A percentile compares a stretch with the other conserved stretches of the same genome.
Conservation (phyloP, 106 monocot genomes). For the Allium cepa region DNA sequence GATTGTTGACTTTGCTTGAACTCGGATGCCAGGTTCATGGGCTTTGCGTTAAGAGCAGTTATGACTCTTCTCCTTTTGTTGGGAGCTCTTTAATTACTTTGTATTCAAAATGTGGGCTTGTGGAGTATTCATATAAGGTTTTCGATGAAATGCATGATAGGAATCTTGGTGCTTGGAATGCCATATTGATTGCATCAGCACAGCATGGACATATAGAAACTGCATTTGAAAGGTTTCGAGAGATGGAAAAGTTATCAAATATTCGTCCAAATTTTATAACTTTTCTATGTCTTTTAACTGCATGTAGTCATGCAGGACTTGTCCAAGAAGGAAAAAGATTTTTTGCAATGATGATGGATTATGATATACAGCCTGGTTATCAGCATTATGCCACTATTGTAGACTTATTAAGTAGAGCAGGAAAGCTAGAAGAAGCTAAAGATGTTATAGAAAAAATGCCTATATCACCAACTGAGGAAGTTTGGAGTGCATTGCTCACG, state of each 20-base stretch:
- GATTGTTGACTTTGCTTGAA: slow-evolving; percentile 37
- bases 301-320: slow-evolving; percentile 69
- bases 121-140: slow-evolving; percentile 40
- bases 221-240: slow-evolving; percentile 28
- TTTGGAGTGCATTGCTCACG: slow-evolving; percentile 85
- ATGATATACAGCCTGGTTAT: slow-evolving; percentile 20
- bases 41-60: slow-evolving; percentile 36
- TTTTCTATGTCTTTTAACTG: slow-evolving; percentile 62
- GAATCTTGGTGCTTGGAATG: slow-evolving; percentile 72
- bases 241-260: slow-evolving; percentile 24
- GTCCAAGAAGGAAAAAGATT: slow-evolving; percentile 45
- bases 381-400: slow-evolving; percentile 60
- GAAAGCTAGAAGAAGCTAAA: slow-evolving; percentile 58
- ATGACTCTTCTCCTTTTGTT: slow-evolving; percentile 49
- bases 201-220: slow-evolving; percentile 47
- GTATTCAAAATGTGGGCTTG: slow-evolving; percentile 64
- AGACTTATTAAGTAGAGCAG: slow-evolving; percentile 53
- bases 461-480: slow-evolving; percentile 51
- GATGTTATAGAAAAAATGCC: slow-evolving; percentile 67
- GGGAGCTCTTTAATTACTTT: slow-evolving; percentile 52
- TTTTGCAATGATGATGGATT: slow-evolving; percentile 34
- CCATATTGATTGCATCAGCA: slow-evolving; percentile 48
- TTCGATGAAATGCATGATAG: slow-evolving; percentile 40
- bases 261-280: slow-evolving; percentile 57
- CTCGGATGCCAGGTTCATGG: slow-evolving; percentile 48